Percentiles rank a stretch among this genome's conserved stretches.
Conservation (phyloP, 2,329 filamentous ascomycete genomes). For the Calonectria fujianensis region DNA sequence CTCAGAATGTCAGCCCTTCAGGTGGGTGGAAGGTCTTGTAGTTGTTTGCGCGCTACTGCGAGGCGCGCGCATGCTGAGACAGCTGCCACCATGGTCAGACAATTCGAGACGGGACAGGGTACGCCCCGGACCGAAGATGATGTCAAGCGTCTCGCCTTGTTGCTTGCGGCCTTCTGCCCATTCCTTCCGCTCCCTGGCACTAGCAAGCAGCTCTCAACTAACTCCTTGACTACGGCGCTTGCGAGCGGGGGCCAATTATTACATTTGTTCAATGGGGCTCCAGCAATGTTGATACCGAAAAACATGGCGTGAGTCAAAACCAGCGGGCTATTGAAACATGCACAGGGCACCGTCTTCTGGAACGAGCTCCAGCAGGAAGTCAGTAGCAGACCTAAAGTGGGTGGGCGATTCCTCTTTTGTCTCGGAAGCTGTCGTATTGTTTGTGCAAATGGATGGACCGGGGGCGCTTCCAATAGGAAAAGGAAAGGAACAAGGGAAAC, state of each 20-base stretch:
- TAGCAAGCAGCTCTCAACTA: not conserved
- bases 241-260: no score
- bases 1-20: not conserved
- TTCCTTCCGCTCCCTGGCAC: not conserved
- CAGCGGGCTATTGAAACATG: not conserved
- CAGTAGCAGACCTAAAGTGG: not conserved
- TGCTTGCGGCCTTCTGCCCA: not conserved
- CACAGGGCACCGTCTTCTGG: not conserved
- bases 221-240: not conserved
- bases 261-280: not conserved
- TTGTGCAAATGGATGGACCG: not conserved
- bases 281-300: not conserved
- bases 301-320: no score
- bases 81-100: not conserved
- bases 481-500: not conserved
- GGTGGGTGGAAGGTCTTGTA: not conserved
- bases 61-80: slow-evolving; percentile 1
- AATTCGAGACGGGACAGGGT: slow-evolving; percentile 5
- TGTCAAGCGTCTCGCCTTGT: slow-evolving; percentile 4
- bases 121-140: slow-evolving; percentile 5
- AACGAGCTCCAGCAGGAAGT: not conserved
- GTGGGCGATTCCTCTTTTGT: not conserved
- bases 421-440: not conserved
- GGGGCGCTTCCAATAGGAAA: not conserved
- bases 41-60: not conserved